phyloP scores from a whole-genome alignment of 2,329 filamentous ascomycete genomes.

The Seiridium cupressi region DNA sequence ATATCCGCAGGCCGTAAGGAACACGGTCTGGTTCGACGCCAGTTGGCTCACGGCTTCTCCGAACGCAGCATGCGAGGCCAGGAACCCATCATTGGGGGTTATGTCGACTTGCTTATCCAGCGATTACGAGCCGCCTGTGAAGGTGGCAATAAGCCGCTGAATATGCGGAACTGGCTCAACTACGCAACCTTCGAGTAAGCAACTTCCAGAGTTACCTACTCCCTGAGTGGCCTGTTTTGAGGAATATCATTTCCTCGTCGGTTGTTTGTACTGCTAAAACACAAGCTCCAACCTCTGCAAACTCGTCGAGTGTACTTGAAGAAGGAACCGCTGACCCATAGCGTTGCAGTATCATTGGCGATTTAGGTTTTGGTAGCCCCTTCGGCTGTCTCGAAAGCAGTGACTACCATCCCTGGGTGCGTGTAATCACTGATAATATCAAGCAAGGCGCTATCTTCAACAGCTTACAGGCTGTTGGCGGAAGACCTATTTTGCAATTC shows the following conservation, averaged over 20 bases:
- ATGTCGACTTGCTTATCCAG: conserved; percentile 33
- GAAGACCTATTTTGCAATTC: conserved; percentile 13
- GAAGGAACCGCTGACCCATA: no score
- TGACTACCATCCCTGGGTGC: conserved; percentile 32
- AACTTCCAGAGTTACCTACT: no score
- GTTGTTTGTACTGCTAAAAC: no score
- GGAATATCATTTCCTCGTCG: no score
- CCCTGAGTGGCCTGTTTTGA: no score
- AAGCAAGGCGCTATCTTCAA: conserved; percentile 16
- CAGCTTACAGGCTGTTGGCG: conserved; percentile 16
- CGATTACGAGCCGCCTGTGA: conserved; percentile 24
- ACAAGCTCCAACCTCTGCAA: no score
- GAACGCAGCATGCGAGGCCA: conserved; percentile 38
- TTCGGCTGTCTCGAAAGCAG: conserved; percentile 35
- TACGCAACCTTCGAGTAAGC: conserved; percentile 35
- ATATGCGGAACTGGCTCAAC: conserved; percentile 38
- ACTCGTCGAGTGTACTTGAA: no score
- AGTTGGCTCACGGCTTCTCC: conserved; percentile 38
- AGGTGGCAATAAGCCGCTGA: conserved; percentile 15
- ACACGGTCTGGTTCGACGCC: conserved; percentile 30
- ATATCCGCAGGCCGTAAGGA: conserved; percentile 29
- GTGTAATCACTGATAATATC: conserved; percentile 26
- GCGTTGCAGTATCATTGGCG: conserved; percentile 33
- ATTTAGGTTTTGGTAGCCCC: conserved; percentile 43
- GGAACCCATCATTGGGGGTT: conserved; percentile 35